Evolutionary conservation across 305 asterid species (phyloP).

Genomic region (Lippia alba): DNA sequence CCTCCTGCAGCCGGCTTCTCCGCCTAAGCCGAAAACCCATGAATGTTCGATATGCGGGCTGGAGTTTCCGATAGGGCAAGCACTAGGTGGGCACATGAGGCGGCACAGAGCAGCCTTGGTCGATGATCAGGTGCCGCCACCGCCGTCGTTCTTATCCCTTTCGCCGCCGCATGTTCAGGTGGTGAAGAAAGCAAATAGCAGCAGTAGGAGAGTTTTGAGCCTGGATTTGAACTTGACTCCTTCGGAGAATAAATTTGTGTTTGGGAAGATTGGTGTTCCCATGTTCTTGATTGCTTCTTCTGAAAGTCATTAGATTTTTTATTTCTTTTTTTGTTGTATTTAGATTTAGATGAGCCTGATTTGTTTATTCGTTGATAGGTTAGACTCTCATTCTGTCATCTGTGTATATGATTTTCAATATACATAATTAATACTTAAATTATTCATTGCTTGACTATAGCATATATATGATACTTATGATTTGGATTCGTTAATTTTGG

Average conservation of each 20-base stretch:
- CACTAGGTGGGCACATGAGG: constrained; percentile 58
- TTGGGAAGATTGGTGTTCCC: constrained; percentile 19
- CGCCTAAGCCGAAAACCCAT: constrained; percentile 47
- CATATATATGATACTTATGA: too few relatives aligned
- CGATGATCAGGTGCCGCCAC: constrained; percentile 21
- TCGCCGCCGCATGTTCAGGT: constrained; percentile 33
- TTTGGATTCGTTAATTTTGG: too few relatives aligned
- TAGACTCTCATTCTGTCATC: background rate
- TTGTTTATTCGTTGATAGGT: constrained; percentile 20
- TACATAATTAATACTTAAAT: too few relatives aligned
- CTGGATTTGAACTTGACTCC: constrained; percentile 55
- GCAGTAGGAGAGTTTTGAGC: constrained; percentile 38
- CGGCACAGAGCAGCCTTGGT: constrained; percentile 42
- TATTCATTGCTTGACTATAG: too few relatives aligned
- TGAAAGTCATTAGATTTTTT: background rate
- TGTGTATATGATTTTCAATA: background rate
- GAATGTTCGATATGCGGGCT: constrained; percentile 50
- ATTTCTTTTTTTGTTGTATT: background rate
- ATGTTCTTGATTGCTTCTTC: constrained; percentile 25
- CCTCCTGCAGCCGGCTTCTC: constrained; percentile 20
- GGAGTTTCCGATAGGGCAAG: constrained; percentile 54
- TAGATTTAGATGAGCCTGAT: background rate
- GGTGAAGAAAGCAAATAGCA: constrained; percentile 43
- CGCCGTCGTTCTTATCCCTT: constrained; percentile 16
- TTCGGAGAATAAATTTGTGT: constrained; percentile 41